These are phyloP conservation scores for Ceratocystiopsis minuta DNA, from an alignment of 2,329 filamentous ascomycete genomes.

Conservation along the genomic window DNA sequence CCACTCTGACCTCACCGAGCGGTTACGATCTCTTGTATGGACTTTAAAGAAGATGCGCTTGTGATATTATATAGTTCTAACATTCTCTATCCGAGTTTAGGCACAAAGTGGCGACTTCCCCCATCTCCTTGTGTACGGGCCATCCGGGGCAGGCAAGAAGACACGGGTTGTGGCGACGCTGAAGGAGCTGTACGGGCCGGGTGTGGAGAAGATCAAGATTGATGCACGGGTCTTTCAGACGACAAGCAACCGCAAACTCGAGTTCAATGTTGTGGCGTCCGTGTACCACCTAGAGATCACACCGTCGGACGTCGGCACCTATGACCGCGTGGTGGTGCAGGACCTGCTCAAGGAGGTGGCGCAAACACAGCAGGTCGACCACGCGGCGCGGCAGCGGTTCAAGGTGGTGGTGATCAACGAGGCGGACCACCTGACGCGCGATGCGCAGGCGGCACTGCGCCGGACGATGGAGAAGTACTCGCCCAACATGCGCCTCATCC, in stretches of 20 bases:
- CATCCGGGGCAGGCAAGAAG: conserved; percentile 93
- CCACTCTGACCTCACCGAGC: conserved; percentile 71
- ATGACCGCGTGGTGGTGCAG: conserved; percentile 89
- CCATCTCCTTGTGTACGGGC: conserved; percentile 91
- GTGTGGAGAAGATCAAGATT: conserved; percentile 99
- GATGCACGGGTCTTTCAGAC: conserved; percentile 95
- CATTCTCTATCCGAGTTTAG: conserved; percentile 24
- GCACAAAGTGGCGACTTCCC: conserved; percentile 96
- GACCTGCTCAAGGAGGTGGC: conserved; percentile 94
- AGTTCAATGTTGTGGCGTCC: conserved; percentile 96
- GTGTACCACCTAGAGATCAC: conserved; percentile 98
- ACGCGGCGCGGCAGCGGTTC: conserved; percentile 77
- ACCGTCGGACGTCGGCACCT: conserved; percentile 87
- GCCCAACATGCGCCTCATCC: conserved; percentile 77
- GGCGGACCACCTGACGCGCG: conserved; percentile 80
- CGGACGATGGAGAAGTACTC: conserved; percentile 99
- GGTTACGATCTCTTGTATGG: conserved; percentile 67
- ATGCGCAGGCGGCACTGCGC: conserved; percentile 86
- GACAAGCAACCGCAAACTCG: conserved; percentile 85
- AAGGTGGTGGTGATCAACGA: conserved; percentile 99
- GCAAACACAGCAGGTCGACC: conserved; percentile 96
- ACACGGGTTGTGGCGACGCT: conserved; percentile 89
- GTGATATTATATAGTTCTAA: background rate
- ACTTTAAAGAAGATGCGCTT: too few relatives aligned
- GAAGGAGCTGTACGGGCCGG: conserved; percentile 85